phyloP scores from a whole-genome alignment of 306 rosid species.

The Adenanthera pavonina region DNA sequence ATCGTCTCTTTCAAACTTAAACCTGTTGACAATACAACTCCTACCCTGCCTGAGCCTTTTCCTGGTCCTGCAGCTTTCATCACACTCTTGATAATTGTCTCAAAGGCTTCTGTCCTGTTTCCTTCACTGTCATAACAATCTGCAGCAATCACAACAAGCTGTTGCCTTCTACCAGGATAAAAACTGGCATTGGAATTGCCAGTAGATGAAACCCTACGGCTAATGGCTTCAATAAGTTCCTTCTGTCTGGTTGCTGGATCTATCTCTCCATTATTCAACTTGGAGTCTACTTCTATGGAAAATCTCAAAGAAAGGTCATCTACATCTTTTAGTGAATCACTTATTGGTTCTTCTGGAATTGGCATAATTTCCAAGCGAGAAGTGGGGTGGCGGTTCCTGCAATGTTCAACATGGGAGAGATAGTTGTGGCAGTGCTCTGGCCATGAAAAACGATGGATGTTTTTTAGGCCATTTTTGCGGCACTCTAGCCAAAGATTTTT shows the following conservation, averaged over 20 bases:
- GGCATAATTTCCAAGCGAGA: constrained; percentile 67
- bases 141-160: constrained; percentile 65
- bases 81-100: constrained; percentile 47
- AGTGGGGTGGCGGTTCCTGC: constrained; percentile 64
- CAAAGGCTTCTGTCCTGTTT: constrained; percentile 49
- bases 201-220: constrained; percentile 51
- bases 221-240: constrained; percentile 76
- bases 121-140: constrained; percentile 69
- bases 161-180: constrained; percentile 72
- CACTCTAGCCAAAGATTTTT: constrained; percentile 81
- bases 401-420: constrained; percentile 76
- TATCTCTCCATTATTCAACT: constrained; percentile 49
- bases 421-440: constrained; percentile 83
- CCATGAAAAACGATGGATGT: constrained; percentile 87
- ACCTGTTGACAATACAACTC: constrained; percentile 66
- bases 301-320: constrained; percentile 79
- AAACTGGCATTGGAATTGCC: constrained; percentile 49
- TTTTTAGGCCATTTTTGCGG: constrained; percentile 76
- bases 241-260: constrained; percentile 69
- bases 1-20: constrained; percentile 64
- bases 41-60: constrained; percentile 55
- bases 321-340: constrained; percentile 77
- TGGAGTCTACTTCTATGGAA: constrained; percentile 68
- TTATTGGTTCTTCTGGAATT: constrained; percentile 71
- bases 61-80: constrained; percentile 52